Conservation (phyloP, 768 basidiomycete species). For the Thelephora ganbajun region DNA sequence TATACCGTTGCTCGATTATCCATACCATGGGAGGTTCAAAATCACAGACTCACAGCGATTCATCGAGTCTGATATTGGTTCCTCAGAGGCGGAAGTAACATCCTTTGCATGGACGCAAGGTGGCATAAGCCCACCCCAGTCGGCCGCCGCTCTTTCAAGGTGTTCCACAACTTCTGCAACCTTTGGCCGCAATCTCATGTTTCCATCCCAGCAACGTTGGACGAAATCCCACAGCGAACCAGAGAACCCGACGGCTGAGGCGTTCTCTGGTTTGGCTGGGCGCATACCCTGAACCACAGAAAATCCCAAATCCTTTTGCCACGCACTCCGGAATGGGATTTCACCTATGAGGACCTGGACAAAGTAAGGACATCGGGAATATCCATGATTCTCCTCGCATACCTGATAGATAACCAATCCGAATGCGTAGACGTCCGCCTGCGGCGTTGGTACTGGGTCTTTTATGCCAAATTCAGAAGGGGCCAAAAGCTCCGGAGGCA, state of each 20-base stretch:
- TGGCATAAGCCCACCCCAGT: too few relatives aligned
- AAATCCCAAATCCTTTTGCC: background rate
- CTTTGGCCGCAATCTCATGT: background rate
- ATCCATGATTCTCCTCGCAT: background rate
- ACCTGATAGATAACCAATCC: background rate
- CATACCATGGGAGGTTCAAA: too few relatives aligned
- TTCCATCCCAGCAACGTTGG: too few relatives aligned
- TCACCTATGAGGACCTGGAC: background rate
- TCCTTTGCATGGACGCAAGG: too few relatives aligned
- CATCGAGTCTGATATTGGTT: too few relatives aligned
- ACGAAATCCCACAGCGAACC: background rate
- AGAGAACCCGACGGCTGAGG: background rate
- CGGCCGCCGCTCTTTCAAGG: too few relatives aligned
- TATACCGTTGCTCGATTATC: too few relatives aligned
- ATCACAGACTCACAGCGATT: too few relatives aligned
- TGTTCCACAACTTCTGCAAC: too few relatives aligned
- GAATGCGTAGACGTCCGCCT: too few relatives aligned
- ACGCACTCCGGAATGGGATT: background rate
- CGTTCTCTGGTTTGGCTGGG: background rate
- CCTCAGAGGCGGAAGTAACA: too few relatives aligned
- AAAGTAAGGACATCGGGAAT: background rate
- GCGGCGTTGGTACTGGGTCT: background rate
- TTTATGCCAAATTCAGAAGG: background rate
- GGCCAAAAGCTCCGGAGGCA: conserved; percentile 1
- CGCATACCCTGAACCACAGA: background rate